Evolutionary conservation across 179 eudicot genomes (phyloP).

Genomic region (Amaranthus tricolor): DNA sequence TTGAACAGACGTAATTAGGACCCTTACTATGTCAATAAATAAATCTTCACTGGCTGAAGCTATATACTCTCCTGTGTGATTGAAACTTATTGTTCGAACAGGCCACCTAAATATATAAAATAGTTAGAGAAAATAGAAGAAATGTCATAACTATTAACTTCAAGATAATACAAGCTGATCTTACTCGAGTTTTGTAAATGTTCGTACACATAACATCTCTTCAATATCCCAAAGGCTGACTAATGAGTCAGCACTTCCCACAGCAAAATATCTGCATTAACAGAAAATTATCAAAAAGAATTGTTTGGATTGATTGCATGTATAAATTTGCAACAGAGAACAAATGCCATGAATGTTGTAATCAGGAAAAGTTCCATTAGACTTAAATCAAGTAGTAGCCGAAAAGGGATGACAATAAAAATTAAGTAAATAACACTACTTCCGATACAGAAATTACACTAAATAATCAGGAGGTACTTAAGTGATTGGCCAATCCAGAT

Average conservation of each 20-base stretch:
- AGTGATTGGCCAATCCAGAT: neutral
- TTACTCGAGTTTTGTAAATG: constrained; percentile 92
- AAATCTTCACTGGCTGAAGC: constrained; percentile 98
- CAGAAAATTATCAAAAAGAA: constrained; percentile 3
- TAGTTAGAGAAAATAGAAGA: constrained; percentile 1
- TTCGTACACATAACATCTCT: constrained; percentile 91
- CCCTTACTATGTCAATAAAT: constrained; percentile 86
- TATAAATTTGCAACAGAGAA: neutral
- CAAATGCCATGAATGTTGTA: neutral
- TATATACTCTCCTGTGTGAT: constrained; percentile 90
- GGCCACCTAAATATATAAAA: constrained; percentile 71
- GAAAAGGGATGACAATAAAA: neutral
- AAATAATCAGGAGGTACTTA: neutral
- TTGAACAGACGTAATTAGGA: neutral
- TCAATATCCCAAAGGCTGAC: constrained; percentile 95
- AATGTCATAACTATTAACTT: neutral
- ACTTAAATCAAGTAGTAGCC: neutral
- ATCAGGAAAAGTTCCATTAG: neutral
- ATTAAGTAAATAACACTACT: neutral
- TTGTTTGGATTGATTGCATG: constrained; percentile 3
- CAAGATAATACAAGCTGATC: constrained; percentile 24
- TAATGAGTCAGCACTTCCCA: constrained; percentile 98
- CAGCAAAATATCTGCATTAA: constrained; percentile 82
- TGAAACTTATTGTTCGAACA: constrained; percentile 95
- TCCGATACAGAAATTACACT: neutral